Base-by-base conservation (phyloP, 2,329 filamentous ascomycete genomes). In the Pyrenochaeta sp. region DNA sequence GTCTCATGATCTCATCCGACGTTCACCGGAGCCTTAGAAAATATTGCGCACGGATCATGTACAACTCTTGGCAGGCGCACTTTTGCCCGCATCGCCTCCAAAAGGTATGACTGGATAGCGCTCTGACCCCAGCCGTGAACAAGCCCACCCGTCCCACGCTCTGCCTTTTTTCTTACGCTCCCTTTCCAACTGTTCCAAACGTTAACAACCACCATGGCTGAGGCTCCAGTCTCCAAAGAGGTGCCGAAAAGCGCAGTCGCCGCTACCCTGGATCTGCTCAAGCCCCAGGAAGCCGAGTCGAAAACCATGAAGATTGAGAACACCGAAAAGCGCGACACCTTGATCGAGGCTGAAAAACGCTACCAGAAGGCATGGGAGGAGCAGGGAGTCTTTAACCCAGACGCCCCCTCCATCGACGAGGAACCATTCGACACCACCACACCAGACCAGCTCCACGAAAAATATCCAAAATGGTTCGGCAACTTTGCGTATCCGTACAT, bases 381-480 rank as follows among this genome's bases (percentile, higher is more conserved):
- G 46, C 78, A 84, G 59, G 81, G 81, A 53, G 77, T 96, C 59
- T 99, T 97, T 81, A 82, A 96, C 73, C 81, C 86, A 61, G 79
- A 97, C 73, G 91, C 94, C 17, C 94, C 94, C 22, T 85, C 88
- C 14, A 84, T 85, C 38, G 75, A 81, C 53, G 91, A 96, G 59
- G 82, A 91, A 53, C 88, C 90, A 48, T 84, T 88, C 58, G 81
- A 87, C 65, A 85, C 87, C 49, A 85, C 92, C 60, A 80, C 86
- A 36, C 79, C 89, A 45, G 83, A 83, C 53, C 86, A 94, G 63
- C 80, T 96, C 54, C 89, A 88, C 66, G 81, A 86, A 64, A 86
- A 91, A 71, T 77, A 88, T 63, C 93, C 93, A 58, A 97, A 97
- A 76, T 96, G 92, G 80, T 95, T 93, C 68, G 90, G 88, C 41